phyloP scores from a whole-genome alignment of 106 monocot genomes.

The Dioscorea alata region DNA sequence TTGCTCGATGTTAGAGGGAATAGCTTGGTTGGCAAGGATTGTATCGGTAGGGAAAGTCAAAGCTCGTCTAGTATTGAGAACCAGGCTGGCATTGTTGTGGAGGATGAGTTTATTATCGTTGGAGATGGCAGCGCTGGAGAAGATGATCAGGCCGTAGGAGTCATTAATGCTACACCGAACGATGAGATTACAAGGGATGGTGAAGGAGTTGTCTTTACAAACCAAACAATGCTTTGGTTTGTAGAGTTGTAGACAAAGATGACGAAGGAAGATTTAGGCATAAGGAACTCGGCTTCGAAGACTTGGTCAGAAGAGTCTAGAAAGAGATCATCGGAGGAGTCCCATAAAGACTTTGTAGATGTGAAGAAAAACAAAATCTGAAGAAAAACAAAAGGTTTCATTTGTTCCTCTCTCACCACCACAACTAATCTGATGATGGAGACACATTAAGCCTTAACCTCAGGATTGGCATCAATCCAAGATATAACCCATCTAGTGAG shows the following conservation, averaged over 20 bases:
- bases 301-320: constrained; percentile 34
- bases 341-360: constrained; percentile 37
- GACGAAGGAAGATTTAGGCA: constrained; percentile 11
- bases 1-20: constrained; percentile 1
- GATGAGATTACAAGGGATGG: constrained; percentile 26
- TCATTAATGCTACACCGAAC: constrained; percentile 9
- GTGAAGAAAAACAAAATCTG: no score
- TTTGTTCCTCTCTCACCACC: constrained; percentile 13
- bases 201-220: neutral
- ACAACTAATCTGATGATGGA: constrained; percentile 30
- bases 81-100: constrained; percentile 17
- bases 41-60: constrained; percentile 37
- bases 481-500: constrained; percentile 14
- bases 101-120: constrained; percentile 6
- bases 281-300: constrained; percentile 55
- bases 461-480: constrained; percentile 61
- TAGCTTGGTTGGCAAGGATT: constrained; percentile 36
- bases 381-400: no score
- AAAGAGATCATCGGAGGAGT: constrained; percentile 19
- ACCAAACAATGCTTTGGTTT: constrained; percentile 23
- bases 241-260: constrained; percentile 27
- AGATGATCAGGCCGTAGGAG: constrained; percentile 23
- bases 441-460: constrained; percentile 66
- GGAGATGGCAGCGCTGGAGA: neutral
- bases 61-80: constrained; percentile 37